These are phyloP conservation scores for Fusarium phyllophilum DNA, from an alignment of 2,329 filamentous ascomycete genomes.

Conservation along the genomic window DNA sequence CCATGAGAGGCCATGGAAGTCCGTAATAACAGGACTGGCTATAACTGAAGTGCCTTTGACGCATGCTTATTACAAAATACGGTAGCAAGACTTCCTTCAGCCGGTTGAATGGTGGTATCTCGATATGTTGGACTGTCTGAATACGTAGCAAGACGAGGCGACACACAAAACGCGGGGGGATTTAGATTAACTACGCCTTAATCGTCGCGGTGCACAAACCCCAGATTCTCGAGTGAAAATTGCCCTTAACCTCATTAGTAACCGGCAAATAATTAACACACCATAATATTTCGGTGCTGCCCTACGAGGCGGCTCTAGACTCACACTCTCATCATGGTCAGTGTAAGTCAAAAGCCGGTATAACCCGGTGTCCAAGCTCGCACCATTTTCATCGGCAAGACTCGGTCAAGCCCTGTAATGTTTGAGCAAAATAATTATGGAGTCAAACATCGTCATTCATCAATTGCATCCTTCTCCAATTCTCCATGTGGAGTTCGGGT, in stretches of 20 bases:
- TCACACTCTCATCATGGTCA: not conserved
- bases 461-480: conserved; percentile 8
- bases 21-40: not conserved
- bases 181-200: not conserved
- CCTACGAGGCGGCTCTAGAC: not conserved
- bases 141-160: not conserved
- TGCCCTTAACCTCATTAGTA: not conserved
- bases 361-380: not conserved
- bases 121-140: not conserved
- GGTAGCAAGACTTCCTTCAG: not conserved
- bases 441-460: not conserved
- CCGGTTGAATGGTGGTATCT: not conserved
- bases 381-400: conserved; percentile 20
- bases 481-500: not conserved
- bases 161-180: not conserved
- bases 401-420: conserved; percentile 1
- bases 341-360: not conserved
- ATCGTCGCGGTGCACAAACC: not conserved
- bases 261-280: not conserved
- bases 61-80: not conserved
- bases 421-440: not conserved
- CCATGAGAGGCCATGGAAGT: not conserved
- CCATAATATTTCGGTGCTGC: not conserved
- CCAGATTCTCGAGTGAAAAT: not conserved
- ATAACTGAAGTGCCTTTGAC: conserved; percentile 9